These are phyloP conservation scores for Aspergillus proliferans DNA, from an alignment of 2,329 filamentous ascomycete genomes.

Conservation along the genomic window DNA sequence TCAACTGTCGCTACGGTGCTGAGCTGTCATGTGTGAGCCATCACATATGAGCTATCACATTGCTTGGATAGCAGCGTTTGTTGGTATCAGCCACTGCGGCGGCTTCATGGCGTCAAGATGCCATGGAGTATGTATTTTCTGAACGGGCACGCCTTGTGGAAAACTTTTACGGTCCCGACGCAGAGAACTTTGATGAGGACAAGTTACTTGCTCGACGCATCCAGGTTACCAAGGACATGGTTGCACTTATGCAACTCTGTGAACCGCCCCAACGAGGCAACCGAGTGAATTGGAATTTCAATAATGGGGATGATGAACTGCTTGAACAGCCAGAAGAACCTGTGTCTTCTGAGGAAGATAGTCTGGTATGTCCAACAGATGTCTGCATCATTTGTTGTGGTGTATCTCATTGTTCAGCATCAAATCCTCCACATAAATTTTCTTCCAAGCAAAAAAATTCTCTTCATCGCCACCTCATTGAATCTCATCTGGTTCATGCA, in stretches of 20 bases:
- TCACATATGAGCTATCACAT: no score
- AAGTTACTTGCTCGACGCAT: constrained; percentile 20
- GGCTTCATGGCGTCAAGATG: no score
- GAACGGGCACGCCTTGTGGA: constrained; percentile 18
- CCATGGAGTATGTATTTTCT: constrained; percentile 18
- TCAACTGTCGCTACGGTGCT: no score
- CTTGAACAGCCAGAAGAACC: constrained; percentile 5
- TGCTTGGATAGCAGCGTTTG: no score
- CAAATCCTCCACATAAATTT: no score
- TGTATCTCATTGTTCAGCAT: no score
- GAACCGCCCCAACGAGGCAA: constrained; percentile 20
- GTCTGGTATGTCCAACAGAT: constrained; percentile 15
- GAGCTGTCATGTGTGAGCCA: no score
- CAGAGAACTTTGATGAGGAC: constrained; percentile 17
- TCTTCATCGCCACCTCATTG: no score
- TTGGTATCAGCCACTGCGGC: no score
- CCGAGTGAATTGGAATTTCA: constrained; percentile 14
- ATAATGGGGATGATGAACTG: constrained; percentile 1
- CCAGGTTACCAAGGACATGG: constrained; percentile 23
- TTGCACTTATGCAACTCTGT: constrained; percentile 17
- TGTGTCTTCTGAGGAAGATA: constrained; percentile 8
- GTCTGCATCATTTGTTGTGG: constrained; percentile 8
- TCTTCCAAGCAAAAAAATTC: no score
- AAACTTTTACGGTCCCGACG: constrained; percentile 20
- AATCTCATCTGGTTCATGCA: no score